Evolutionary conservation across 1,284 basidiomycete genomes (phyloP), one percentile per base, ranked within the genome.

Genomic region (Leccinum pachyderme): DNA sequence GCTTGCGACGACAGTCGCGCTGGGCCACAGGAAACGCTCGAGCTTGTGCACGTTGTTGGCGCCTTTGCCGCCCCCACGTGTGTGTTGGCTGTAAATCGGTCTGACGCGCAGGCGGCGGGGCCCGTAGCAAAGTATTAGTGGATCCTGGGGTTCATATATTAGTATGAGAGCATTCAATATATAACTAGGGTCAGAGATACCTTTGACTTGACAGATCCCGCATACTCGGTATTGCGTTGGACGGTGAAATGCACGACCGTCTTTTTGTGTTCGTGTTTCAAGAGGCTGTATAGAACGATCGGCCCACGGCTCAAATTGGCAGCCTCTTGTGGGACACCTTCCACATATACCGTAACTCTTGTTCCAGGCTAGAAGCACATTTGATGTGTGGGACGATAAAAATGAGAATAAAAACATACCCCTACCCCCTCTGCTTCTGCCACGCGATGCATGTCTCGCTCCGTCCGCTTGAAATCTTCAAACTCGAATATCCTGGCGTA

Each of bases 21-120:
- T 89, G 63, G 91, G 93, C 39, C 90, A 84, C 27, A 99, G 77
- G 75, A 87, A 99, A n/a, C 91, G 83, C 72, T 98, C 94, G 56
- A 92, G 97, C 69, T 98, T 99, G 81, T 99, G 95, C 2, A 97
- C 94, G 63, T 98, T 98, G 77, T 99, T 99, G 41, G 86, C 78
- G 7, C 94, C 93, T 67, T 89, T 92, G 6, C 90, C 91, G 7
- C 94, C 93, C 9, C 93, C 93, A 22, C 89, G 84, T 4, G 90
- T 88, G 66, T 95, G 94, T 66, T 98, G 94, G 60, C 93, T 95
- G 74, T 92, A 98, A 37, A 97, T 77, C 0, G 97, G 96, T 56
- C 89, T 90, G 47, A 96, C 86, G 11, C 79, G 77, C 63, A 96
- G 81, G 46, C 95, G 84, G 44, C 95, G 83, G 12, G 94, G 91